Base-by-base conservation (phyloP, 176 grass and related monocot species). In the Zizania latifolia region DNA sequence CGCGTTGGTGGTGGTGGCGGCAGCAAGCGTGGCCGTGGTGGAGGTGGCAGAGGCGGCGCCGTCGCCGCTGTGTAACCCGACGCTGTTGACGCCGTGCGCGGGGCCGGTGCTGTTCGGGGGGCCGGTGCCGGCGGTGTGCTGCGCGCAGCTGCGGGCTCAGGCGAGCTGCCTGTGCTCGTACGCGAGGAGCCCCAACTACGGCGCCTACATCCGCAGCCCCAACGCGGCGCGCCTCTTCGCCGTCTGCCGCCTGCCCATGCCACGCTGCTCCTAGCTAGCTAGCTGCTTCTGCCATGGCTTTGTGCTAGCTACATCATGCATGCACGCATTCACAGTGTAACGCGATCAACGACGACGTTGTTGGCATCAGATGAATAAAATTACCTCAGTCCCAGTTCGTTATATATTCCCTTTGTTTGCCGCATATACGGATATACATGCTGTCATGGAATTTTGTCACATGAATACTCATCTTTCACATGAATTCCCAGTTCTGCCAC, bases 101-200 rank as follows among this genome's bases (percentile, higher is more conserved):
- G 71, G 67, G 1, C 26, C 85, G 72, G 16, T 7, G 55, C 36
- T 82, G 35, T 66, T 65, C 29, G 73, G 78, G 0, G 44, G 64
- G 0, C 1, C 73, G 10, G 72, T 81, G 41, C 13, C 65, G 44
- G 0, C 41, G 53, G 78, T 48, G 2, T 87, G 85, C 45, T 87
- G 79, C 66, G 55, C 21, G 24, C 13, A 32, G 65, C 78, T 87
- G 57, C 36, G 37, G 15, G 58, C 44, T 21, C 72, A 87, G 72
- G 36, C 14, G 62, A 26, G 35, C 22, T 87, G 85, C 79, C 55
- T 82, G 37, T 87, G 78, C 78, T 54, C 38, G 78, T 82, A 76
- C 72, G 65, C 65, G 28, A 58, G 58, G 29, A 75, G 80, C 65
- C 85, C 85, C 15, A 87, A 65, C 73, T 82, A 77, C 26, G 26